Base-by-base conservation (phyloP, 2,329 filamentous ascomycete genomes). In the Exutisphaerella laricina region DNA sequence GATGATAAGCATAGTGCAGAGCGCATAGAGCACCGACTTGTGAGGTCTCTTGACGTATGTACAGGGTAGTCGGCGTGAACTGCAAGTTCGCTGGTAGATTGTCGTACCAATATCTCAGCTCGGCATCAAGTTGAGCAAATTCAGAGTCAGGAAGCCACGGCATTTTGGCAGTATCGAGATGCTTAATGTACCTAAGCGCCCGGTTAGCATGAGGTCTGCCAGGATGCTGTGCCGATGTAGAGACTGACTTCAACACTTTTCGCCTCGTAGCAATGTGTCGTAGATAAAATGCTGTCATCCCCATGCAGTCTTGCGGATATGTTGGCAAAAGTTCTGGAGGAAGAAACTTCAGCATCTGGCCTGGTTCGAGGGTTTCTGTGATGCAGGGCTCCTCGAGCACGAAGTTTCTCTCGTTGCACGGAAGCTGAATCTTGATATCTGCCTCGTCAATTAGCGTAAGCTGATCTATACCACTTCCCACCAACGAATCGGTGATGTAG, bases 351-450 rank as follows among this genome's bases (percentile, higher is more conserved):
- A 51, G 42, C 46, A 50, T 52, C 13, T 52, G 47, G 8, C 51
- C 49, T 36, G 46, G 46, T 22, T 54, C 53, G 4, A 56, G 35
- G 5, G 49, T 51, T 33, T 56, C 53, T 2, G 51, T 54, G 26
- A 56, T 56, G 38, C 53, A 56, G 3, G 53, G 50, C 29, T 51
- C 51, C 21, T 54, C 51, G 5, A 56, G 44, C 23, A 53, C 46
- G 26, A 56, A 56, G 22, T 53, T 56, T 9, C 53, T 22, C 40
- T 56, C 53, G 28, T 52, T 54, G 22, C 53, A 56, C 5, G 53
- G 53, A 10, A 56, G 40, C 34, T 56, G 53, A 16, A 56, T 47
- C 42, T 56, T 56, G 44, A 56, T 56, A 26, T 56, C 53, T 16
- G 46, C 43, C 29, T 54, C 51, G 22, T 56, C 51, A 25, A 56